These are phyloP conservation scores for Gonapodya prolifera DNA, from an alignment of 192 early-diverging fungal species.

Conservation along the genomic window DNA sequence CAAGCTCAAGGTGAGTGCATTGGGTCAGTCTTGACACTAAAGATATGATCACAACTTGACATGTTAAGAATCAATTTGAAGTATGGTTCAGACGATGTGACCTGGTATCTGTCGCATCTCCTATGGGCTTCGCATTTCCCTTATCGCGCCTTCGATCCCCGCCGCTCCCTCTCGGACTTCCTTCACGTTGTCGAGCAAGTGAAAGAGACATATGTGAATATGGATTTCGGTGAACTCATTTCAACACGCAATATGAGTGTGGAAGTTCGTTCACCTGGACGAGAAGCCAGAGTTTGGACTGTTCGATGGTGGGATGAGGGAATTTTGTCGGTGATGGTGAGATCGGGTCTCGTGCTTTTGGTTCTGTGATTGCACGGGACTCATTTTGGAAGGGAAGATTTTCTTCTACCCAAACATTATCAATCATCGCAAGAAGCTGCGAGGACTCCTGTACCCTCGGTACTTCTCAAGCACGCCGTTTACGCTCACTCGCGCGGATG, in stretches of 20 bases:
- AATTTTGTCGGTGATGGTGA: not conserved
- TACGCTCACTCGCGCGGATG: not conserved
- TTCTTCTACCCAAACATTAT: not conserved
- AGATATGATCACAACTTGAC: too few relatives aligned
- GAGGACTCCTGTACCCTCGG: not conserved
- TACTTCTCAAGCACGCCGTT: not conserved
- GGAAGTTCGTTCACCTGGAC: not conserved
- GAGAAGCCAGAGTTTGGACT: not conserved
- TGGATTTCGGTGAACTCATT: not conserved
- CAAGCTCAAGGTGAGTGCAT: not conserved
- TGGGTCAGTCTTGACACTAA: too few relatives aligned
- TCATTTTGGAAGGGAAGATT: too few relatives aligned
- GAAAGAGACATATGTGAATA: not conserved
- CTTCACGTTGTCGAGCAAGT: not conserved
- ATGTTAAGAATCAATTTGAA: not conserved
- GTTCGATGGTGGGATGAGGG: not conserved
- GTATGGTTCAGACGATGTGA: not conserved
- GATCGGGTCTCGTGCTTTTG: not conserved
- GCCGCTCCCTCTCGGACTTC: not conserved
- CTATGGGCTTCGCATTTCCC: not conserved
- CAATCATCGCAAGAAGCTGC: not conserved
- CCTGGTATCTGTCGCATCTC: not conserved
- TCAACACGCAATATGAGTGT: not conserved
- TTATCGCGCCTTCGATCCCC: not conserved
- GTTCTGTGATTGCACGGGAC: too few relatives aligned